These are phyloP conservation scores for Hydrangea macrophylla DNA, from an alignment of 148 eudicot species.

Conservation along the genomic window DNA sequence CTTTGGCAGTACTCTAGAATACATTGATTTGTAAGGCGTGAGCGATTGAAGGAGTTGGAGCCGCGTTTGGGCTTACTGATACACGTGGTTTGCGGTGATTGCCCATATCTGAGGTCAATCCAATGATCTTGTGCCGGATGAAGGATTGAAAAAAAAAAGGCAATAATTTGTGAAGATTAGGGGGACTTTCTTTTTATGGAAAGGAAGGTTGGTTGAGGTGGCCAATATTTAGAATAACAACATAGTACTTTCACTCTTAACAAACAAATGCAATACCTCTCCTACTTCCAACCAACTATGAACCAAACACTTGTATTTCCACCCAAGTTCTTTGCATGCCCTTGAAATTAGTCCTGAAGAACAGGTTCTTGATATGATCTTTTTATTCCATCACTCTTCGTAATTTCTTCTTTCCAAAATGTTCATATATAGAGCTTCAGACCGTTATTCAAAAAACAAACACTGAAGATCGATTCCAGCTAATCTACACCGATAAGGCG, in stretches of 20 bases:
- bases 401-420: too few species aligned
- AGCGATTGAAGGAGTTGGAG: too few species aligned
- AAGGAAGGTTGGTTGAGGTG: neutral
- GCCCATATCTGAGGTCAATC: too few species aligned
- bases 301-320: neutral
- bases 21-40: too few species aligned
- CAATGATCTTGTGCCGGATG: too few species aligned
- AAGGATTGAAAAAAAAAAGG: too few species aligned
- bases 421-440: neutral
- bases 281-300: constrained; percentile 14
- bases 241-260: neutral
- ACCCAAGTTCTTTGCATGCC: neutral
- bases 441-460: neutral
- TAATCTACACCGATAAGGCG: neutral
- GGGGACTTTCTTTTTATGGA: too few species aligned
- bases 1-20: too few species aligned
- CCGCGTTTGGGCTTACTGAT: too few species aligned
- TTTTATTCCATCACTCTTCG: neutral
- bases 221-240: neutral
- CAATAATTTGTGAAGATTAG: too few species aligned
- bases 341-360: neutral
- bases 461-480: neutral
- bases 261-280: constrained; percentile 4
- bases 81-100: too few species aligned
- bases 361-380: constrained; percentile 10